Percentiles rank a stretch among this genome's conserved stretches.
These are phyloP conservation scores for Pogostemon cablin DNA, from an alignment of 257 asterid species.

Conservation along the genomic window DNA sequence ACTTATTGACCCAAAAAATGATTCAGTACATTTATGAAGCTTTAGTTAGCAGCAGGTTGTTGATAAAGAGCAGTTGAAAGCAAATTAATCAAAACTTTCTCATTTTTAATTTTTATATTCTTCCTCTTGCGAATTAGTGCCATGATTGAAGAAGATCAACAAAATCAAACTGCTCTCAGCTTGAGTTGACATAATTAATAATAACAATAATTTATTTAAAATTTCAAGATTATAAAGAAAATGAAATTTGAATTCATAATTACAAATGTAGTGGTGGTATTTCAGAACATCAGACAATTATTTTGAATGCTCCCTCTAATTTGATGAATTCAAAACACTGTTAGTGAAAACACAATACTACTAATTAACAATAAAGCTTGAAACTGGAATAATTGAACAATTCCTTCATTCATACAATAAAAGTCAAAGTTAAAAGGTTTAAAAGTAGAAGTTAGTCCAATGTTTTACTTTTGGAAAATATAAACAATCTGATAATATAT, in stretches of 20 bases:
- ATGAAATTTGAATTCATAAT: too few relatives aligned
- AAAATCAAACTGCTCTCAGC: conserved; percentile 19
- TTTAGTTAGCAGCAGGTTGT: not conserved
- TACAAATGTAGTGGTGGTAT: too few relatives aligned
- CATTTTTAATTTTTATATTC: not conserved
- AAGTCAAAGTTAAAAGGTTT: not conserved
- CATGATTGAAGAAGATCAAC: conserved; percentile 44
- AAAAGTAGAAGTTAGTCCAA: not conserved
- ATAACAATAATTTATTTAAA: too few relatives aligned
- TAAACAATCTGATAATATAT: not conserved
- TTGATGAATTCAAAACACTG: too few relatives aligned
- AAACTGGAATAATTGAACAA: conserved; percentile 25
- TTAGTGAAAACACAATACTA: too few relatives aligned
- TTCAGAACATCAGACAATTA: too few relatives aligned
- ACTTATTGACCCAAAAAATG: conserved; percentile 20
- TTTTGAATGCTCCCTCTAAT: too few relatives aligned
- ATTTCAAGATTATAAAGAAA: too few relatives aligned
- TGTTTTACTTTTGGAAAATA: conserved; percentile 4
- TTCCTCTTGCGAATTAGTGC: conserved; percentile 29
- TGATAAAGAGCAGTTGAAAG: conserved; percentile 31
- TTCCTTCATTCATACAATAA: conserved; percentile 29
- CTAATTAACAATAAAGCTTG: too few relatives aligned
- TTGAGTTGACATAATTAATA: not conserved
- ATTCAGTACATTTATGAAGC: not conserved
- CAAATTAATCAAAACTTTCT: conserved; percentile 29